Evolutionary conservation across 352 stramenopile genomes (phyloP).

Genomic region (Labyrinthula sp.): DNA sequence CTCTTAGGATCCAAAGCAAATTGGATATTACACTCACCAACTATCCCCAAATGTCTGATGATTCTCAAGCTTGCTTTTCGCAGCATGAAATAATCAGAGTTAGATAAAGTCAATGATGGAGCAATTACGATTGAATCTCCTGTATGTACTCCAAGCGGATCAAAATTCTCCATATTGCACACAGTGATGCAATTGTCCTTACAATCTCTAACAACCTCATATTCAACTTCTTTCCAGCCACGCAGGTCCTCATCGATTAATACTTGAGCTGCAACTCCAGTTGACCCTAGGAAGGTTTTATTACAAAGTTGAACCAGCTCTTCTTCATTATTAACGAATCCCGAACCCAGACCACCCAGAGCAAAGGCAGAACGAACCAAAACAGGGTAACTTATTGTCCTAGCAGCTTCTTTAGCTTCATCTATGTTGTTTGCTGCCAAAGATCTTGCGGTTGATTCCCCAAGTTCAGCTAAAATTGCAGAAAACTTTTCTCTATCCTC

Average conservation of each 20-base stretch:
- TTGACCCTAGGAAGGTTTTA: constrained; percentile 57
- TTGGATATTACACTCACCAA: constrained; percentile 96
- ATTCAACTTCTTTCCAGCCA: constrained; percentile 94
- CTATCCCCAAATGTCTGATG: constrained; percentile 80
- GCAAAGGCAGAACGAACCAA: constrained; percentile 88
- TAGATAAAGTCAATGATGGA: constrained; percentile 81
- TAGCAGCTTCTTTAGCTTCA: constrained; percentile 61
- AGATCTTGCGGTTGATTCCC: constrained; percentile 78
- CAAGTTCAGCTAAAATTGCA: constrained; percentile 76
- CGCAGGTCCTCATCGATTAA: constrained; percentile 87
- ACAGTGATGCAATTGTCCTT: constrained; percentile 92
- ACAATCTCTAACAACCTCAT: constrained; percentile 84
- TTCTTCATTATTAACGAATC: constrained; percentile 76
- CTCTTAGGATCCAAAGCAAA: constrained; percentile 81
- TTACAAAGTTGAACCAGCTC: constrained; percentile 32
- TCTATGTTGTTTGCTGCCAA: constrained; percentile 69
- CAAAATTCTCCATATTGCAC: constrained; percentile 97
- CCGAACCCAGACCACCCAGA: constrained; percentile 84
- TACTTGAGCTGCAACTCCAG: constrained; percentile 90
- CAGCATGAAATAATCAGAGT: constrained; percentile 91
- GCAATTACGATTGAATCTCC: constrained; percentile 91
- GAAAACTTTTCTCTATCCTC: constrained; percentile 92
- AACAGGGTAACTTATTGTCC: constrained; percentile 81
- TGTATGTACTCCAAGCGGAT: constrained; percentile 86
- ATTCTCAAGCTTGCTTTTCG: constrained; percentile 79